These are phyloP conservation scores for Arthrobotrys sphaeroides DNA, from an alignment of 2,329 filamentous ascomycete species.

Conservation along the genomic window DNA sequence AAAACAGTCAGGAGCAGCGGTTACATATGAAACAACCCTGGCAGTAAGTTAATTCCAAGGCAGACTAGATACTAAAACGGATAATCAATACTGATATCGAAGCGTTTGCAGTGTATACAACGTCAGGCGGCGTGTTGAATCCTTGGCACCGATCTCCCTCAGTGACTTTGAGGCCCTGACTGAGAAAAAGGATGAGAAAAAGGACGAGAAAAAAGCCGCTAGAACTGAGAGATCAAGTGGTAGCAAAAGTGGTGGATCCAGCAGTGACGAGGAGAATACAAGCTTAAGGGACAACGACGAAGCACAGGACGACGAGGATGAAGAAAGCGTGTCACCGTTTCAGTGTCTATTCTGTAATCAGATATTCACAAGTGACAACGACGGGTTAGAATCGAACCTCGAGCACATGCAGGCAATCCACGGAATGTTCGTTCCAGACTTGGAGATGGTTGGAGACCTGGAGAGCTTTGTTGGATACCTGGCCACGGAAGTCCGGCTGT, in stretches of 20 bases:
- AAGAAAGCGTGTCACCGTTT: conserved; percentile 53
- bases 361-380: conserved; percentile 13
- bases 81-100: neutral
- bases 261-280: neutral
- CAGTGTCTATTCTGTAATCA: conserved; percentile 60
- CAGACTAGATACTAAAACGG: neutral
- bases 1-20: conserved; percentile 56
- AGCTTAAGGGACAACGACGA: conserved; percentile 13
- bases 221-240: conserved; percentile 14
- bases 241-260: conserved; percentile 25
- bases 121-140: conserved; percentile 55
- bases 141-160: conserved; percentile 51
- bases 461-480: conserved; percentile 59
- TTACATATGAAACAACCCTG: conserved; percentile 58
- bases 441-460: conserved; percentile 57
- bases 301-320: conserved; percentile 26
- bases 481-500: conserved; percentile 57
- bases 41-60: conserved; percentile 56
- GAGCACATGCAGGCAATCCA: conserved; percentile 59
- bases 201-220: conserved; percentile 1
- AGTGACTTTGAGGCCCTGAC: conserved; percentile 37
- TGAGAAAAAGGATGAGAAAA: neutral
- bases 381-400: conserved; percentile 55
- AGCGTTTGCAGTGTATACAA: conserved; percentile 54
- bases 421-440: conserved; percentile 58